These are phyloP conservation scores for Juglanconis sp. DNA, from an alignment of 2,329 filamentous ascomycete species.

Conservation along the genomic window DNA sequence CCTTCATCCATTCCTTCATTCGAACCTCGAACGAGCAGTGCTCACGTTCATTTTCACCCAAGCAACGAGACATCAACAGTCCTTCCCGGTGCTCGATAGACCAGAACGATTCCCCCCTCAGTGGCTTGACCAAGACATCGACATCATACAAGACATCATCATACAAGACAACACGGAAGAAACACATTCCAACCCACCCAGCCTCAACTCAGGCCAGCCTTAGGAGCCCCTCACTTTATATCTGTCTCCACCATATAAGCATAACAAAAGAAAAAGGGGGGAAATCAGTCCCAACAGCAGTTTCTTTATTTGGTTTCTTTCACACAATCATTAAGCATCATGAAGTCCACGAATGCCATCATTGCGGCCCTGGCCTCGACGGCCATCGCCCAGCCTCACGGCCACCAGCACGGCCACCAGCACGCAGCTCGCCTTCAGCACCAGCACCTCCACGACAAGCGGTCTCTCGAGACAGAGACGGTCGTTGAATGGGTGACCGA, in stretches of 20 bases:
- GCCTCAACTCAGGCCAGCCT: background rate
- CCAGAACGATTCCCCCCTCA: background rate
- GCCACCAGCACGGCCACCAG: slow-evolving; percentile 31
- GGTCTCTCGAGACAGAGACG: slow-evolving; percentile 43
- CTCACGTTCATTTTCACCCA: slow-evolving; percentile 11
- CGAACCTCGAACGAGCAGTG: slow-evolving; percentile 14
- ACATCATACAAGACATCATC: slow-evolving; percentile 3
- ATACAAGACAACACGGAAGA: background rate
- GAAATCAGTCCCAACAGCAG: slow-evolving; percentile 3
- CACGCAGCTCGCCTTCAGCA: slow-evolving; percentile 28
- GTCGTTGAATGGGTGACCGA: slow-evolving; percentile 49
- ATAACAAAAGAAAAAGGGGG: background rate
- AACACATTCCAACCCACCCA: slow-evolving; percentile 9
- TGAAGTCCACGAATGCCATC: slow-evolving; percentile 41
- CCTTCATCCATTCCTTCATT: slow-evolving; percentile 15
- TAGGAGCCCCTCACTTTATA: slow-evolving; percentile 6
- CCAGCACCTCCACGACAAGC: slow-evolving; percentile 40
- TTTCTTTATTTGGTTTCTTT: slow-evolving; percentile 12
- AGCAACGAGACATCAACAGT: background rate
- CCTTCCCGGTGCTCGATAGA: background rate
- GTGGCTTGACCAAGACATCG: background rate
- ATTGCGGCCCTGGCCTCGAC: slow-evolving; percentile 41
- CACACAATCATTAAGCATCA: slow-evolving; percentile 25
- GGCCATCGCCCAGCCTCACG: slow-evolving; percentile 50
- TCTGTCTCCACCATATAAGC: background rate